Percentiles rank a stretch among this genome's conserved stretches.
phyloP scores from a whole-genome alignment of 1,284 basidiomycete species.

The Paramarasmius palmivorus region DNA sequence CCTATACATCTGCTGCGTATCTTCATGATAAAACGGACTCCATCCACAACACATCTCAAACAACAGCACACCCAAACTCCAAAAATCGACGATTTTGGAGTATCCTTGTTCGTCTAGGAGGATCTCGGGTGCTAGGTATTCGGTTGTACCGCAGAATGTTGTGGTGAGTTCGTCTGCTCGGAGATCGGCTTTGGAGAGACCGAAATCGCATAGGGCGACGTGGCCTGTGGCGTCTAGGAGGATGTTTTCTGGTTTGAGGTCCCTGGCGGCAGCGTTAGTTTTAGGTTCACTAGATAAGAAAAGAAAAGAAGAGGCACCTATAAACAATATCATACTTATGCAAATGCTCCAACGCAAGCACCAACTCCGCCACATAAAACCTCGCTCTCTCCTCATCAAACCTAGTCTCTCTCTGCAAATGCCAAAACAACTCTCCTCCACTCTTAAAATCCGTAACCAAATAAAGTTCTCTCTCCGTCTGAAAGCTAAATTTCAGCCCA shows the following conservation, averaged over 20 bases:
- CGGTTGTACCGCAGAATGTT: slow-evolving; percentile 96
- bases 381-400: slow-evolving; percentile 91
- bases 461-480: slow-evolving; percentile 94
- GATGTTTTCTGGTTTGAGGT: slow-evolving; percentile 97
- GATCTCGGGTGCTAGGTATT: slow-evolving; percentile 98
- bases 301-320: slow-evolving; percentile 51
- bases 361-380: slow-evolving; percentile 95
- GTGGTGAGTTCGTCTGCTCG: slow-evolving; percentile 94
- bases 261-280: slow-evolving; percentile 42
- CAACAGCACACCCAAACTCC: slow-evolving; percentile 90
- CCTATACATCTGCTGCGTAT: slow-evolving; percentile 99
- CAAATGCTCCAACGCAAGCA: slow-evolving; percentile 92
- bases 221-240: slow-evolving; percentile 96
- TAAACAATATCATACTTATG: slow-evolving; percentile 99
- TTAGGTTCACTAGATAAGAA: neutral
- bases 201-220: slow-evolving; percentile 96
- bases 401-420: slow-evolving; percentile 91
- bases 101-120: slow-evolving; percentile 99
- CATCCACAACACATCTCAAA: slow-evolving; percentile 99
- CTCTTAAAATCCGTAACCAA: slow-evolving; percentile 99
- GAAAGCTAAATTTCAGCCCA: slow-evolving; percentile 98
- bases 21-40: slow-evolving; percentile 99
- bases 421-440: slow-evolving; percentile 98
- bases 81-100: slow-evolving; percentile 98
- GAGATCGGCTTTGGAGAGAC: slow-evolving; percentile 94